A percentile compares a stretch with the other conserved stretches of the same genome.
These are phyloP conservation scores for Eucalyptus fibrosa DNA, from an alignment of 345 rosid species.

Conservation along the genomic window DNA sequence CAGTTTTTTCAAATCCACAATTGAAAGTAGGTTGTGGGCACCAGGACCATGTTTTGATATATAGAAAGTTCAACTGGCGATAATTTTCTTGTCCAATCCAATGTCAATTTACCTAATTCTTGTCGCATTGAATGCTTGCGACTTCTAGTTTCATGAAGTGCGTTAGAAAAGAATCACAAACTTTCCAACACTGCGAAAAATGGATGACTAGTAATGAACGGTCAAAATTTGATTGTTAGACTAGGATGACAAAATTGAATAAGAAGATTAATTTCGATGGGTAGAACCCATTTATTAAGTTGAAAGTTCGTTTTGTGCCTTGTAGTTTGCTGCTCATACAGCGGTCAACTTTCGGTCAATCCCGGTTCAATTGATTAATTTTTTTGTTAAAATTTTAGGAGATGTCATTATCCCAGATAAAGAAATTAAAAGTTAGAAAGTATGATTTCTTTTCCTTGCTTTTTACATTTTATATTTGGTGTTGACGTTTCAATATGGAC, in stretches of 20 bases:
- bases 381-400: neutral
- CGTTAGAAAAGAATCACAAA: neutral
- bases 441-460: neutral
- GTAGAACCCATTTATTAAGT: neutral
- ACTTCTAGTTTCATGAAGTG: neutral
- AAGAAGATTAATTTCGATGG: neutral
- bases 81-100: neutral
- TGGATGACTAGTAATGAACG: neutral
- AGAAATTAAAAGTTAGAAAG: neutral
- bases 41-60: neutral
- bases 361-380: neutral
- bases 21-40: neutral
- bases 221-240: neutral
- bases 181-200: neutral
- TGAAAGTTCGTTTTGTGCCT: neutral
- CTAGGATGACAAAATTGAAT: neutral
- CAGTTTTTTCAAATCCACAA: neutral
- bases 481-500: neutral
- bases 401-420: neutral
- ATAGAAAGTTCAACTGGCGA: neutral
- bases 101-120: neutral
- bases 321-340: neutral
- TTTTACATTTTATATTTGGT: neutral
- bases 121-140: neutral
- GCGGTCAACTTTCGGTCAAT: neutral